Evolutionary conservation across 2,329 filamentous ascomycete species (phyloP).

Genomic region (Penicillium decumbens): DNA sequence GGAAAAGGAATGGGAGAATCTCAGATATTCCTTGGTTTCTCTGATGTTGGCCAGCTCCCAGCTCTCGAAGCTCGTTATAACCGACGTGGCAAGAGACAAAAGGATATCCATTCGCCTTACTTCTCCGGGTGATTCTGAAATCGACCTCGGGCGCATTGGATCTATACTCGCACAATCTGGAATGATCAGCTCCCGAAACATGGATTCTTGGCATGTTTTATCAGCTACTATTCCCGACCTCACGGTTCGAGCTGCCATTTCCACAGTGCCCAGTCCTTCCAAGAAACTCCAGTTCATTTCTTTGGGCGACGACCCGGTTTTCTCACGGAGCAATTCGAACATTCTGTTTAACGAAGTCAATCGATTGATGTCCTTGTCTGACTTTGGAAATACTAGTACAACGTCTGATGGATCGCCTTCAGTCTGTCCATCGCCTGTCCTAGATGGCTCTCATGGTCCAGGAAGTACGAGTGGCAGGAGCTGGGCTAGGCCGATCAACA

Average conservation of each 20-base stretch:
- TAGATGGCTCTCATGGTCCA: conserved; percentile 15
- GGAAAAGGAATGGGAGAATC: conserved; percentile 60
- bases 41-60: conserved; percentile 67
- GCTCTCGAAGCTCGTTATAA: conserved; percentile 55
- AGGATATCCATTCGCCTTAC: conserved; percentile 31
- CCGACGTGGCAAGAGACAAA: conserved; percentile 47
- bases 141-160: conserved; percentile 37
- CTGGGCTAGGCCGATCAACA: conserved; percentile 63
- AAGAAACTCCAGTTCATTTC: conserved; percentile 77
- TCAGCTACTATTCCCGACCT: conserved; percentile 61
- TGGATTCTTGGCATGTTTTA: conserved; percentile 63
- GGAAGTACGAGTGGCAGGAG: conserved; percentile 49
- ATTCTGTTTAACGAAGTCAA: conserved; percentile 76
- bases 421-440: conserved; percentile 21
- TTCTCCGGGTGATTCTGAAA: not conserved
- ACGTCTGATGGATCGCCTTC: conserved; percentile 5
- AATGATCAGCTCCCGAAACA: conserved; percentile 53
- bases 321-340: conserved; percentile 54
- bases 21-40: conserved; percentile 57
- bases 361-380: conserved; percentile 67
- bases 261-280: conserved; percentile 63
- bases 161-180: conserved; percentile 63
- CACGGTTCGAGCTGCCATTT: conserved; percentile 67
- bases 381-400: conserved; percentile 63
- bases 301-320: conserved; percentile 65